Evolutionary conservation across 495 filamentous ascomycete species (phyloP), one percentile per base, ranked within the genome.

Genomic region (Daldinia concentrica): DNA sequence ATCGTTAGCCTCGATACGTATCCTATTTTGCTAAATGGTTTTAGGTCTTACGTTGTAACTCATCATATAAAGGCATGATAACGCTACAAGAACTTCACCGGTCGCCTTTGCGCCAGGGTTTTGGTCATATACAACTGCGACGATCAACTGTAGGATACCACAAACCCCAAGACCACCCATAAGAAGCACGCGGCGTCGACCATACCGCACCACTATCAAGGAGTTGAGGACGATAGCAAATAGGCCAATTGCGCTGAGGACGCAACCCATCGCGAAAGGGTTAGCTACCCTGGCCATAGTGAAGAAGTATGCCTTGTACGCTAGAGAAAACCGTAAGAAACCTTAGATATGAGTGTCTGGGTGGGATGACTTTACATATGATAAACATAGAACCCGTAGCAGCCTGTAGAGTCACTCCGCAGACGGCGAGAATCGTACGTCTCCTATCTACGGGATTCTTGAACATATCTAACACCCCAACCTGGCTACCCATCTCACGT

Each of bases 291-390:
- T 74, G n/a, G 83, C 85, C 82, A 87, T 87, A 34, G 84, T 79
- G 71, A 87, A 86, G 76, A 86, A 87, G 68, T 87, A 87, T 3
- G 85, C 86, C 43, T 83, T 82, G 64, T 86, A 87, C 8, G 82
- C 82, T 78, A 39, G 4, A 29, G 27, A n/a, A 22, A 32, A 30
- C 2, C 6, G 34, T 74, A 12, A 74, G 68, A 7, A 45, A 12
- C 1, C 24, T 17, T 9, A 3, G 36, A 30, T 19, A 2, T 36
- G 34, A 9, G 11, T 6, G 68, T 32, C 17, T n/a, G 32, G 8
- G 6, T 15, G 6, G 12, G 41, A 30, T 5, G 39, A 22, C 45
- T 66, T 37, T 69, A 77, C 77, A 72, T 56, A 86, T 86, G 74
- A 86, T 85, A 66, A 80, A 86, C 84, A 86, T 86, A 6, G 84